Base-by-base conservation (phyloP, 805 yeast species). In the Naumovozyma castellii region DNA sequence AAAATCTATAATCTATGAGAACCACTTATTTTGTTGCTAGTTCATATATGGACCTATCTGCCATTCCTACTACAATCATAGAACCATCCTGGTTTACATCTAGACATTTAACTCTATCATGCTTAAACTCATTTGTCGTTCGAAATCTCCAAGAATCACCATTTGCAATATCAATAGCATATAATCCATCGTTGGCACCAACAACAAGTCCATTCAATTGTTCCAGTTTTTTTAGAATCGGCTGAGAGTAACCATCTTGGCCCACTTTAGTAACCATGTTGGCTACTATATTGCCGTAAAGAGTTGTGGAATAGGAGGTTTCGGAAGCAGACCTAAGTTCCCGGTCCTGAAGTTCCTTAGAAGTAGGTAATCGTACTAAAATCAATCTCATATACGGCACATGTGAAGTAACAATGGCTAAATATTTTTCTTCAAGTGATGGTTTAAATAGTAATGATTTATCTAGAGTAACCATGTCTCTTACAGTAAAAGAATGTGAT, bases 321-420 rank as follows among this genome's bases (percentile, higher is more conserved):
- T n/a, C n/a, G n/a, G n/a, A n/a, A n/a, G n/a, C n/a, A n/a, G n/a
- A n/a, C n/a, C n/a, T n/a, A n/a, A n/a, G n/a, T n/a, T n/a, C n/a
- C 19, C 13, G 22, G 9, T 20, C 32, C 2, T 36, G 8, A 1
- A 39, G 13, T 5, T 34, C 14, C 2, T 38, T 32, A 2, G 46
- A 22, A 16, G 40, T 40, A 4, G 77, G 74, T n/a, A 78, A 44
- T 22, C 64, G 55, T 0, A 78, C 67, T 0, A 83, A 56, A 1
- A 85, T 69, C 10, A 83, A 47, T 47, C 94, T 59, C 84, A 83
- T 75, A 50, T 68, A 81, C 3, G 95, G 95, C 12, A 73, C 71
- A 50, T 84, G 90, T 1, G 87, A 78, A 0, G 95, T 85, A 0
- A 78, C 85, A 5, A 83, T 71, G 0, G 80, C 76, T 13, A 81